phyloP scores from a whole-genome alignment of 805 yeast species.

The Monosporozyma servazzii region DNA sequence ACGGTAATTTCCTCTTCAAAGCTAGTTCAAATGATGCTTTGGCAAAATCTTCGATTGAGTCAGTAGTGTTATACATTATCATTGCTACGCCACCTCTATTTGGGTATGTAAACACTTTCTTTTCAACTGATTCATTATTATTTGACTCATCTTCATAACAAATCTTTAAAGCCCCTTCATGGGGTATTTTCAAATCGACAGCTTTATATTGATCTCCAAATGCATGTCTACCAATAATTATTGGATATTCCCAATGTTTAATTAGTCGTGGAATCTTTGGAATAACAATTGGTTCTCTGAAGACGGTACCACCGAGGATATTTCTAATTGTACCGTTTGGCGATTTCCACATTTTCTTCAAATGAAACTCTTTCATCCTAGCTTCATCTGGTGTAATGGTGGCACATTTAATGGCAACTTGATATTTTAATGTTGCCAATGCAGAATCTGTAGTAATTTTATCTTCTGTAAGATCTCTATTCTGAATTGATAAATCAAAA shows the following conservation, averaged over 20 bases:
- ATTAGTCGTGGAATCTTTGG: conserved; percentile 79
- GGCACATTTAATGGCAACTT: conserved; percentile 94
- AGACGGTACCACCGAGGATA: conserved; percentile 90
- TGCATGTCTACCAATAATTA: conserved; percentile 95
- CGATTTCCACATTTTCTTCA: conserved; percentile 94
- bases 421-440: conserved; percentile 74
- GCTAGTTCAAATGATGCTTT: conserved; percentile 85
- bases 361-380: conserved; percentile 78
- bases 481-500: conserved; percentile 80
- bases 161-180: conserved; percentile 59
- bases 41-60: conserved; percentile 85
- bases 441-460: conserved; percentile 85
- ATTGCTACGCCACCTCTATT: conserved; percentile 56
- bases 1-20: conserved; percentile 61
- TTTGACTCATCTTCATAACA: conserved; percentile 72
- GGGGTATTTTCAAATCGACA: conserved; percentile 73
- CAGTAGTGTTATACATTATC: conserved; percentile 93
- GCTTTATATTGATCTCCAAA: conserved; percentile 96
- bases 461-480: conserved; percentile 82
- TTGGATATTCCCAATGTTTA: conserved; percentile 90
- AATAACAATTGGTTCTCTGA: conserved; percentile 91
- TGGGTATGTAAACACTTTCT: conserved; percentile 41
- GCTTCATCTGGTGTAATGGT: conserved; percentile 96
- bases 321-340: conserved; percentile 97
- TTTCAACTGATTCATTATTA: conserved; percentile 21